These are phyloP conservation scores for Ophiosphaerella herpotricha DNA, from an alignment of 2,329 filamentous ascomycete genomes.

Conservation along the genomic window DNA sequence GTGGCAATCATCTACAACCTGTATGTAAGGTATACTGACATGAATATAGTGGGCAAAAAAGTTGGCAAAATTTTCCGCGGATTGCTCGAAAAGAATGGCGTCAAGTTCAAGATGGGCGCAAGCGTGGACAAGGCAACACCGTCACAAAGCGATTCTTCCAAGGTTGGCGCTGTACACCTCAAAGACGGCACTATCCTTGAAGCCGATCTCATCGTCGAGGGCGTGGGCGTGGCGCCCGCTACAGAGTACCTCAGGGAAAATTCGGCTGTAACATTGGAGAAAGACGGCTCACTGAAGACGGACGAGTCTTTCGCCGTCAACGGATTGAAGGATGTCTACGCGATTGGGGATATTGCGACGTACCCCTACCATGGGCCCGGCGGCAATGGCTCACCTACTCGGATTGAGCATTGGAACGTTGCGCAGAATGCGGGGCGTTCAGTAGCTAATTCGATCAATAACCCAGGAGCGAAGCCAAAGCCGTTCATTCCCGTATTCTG, in stretches of 20 bases:
- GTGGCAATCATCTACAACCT: too few relatives aligned
- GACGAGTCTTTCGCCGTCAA: conserved; percentile 79
- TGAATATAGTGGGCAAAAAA: conserved; percentile 70
- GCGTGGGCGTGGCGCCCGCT: conserved; percentile 84
- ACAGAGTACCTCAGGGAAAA: conserved; percentile 82
- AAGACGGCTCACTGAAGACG: conserved; percentile 83
- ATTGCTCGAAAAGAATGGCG: conserved; percentile 79
- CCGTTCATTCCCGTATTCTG: conserved; percentile 94
- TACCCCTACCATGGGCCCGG: conserved; percentile 94
- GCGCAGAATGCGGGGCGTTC: conserved; percentile 88
- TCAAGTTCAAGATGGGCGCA: conserved; percentile 85
- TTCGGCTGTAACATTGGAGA: conserved; percentile 68
- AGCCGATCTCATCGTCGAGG: conserved; percentile 88
- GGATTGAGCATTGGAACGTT: conserved; percentile 99
- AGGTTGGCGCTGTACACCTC: conserved; percentile 79
- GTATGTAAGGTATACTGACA: too few relatives aligned
- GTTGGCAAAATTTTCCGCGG: conserved; percentile 82
- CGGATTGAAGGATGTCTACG: conserved; percentile 82
- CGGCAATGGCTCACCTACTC: conserved; percentile 70
- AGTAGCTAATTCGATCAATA: conserved; percentile 76
- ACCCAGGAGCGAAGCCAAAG: conserved; percentile 64
- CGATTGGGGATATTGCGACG: conserved; percentile 92
- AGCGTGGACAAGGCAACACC: conserved; percentile 82
- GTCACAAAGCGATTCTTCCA: conserved; percentile 67
- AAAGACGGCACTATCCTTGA: conserved; percentile 84